These are phyloP conservation scores for Catharanthus roseus DNA, from an alignment of 257 asterid genomes.

Conservation along the genomic window DNA sequence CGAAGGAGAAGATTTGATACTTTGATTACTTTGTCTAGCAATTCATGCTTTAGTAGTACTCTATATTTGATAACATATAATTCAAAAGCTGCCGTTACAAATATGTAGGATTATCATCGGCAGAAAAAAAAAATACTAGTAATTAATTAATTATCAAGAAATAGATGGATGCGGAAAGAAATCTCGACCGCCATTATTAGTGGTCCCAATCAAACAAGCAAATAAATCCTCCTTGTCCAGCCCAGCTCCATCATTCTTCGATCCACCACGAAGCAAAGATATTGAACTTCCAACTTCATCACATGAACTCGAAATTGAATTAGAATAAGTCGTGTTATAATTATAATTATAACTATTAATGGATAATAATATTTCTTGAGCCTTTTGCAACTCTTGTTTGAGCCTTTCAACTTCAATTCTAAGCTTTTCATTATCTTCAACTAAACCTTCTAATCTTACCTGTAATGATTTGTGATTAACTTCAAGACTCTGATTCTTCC, in stretches of 20 bases:
- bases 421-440: conserved; percentile 38
- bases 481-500: conserved; percentile 58
- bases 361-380: conserved; percentile 25
- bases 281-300: conserved; percentile 46
- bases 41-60: neutral
- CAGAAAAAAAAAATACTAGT: too few relatives aligned
- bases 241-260: conserved; percentile 18
- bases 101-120: too few relatives aligned
- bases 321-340: conserved; percentile 16
- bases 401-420: conserved; percentile 43
- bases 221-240: conserved; percentile 46
- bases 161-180: conserved; percentile 25
- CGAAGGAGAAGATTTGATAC: too few relatives aligned
- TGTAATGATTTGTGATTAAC: conserved; percentile 39
- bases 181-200: conserved; percentile 30
- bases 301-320: conserved; percentile 37
- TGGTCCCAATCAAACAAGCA: conserved; percentile 32
- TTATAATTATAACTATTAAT: too few relatives aligned
- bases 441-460: conserved; percentile 29
- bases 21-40: too few relatives aligned
- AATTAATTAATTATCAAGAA: conserved; percentile 8
- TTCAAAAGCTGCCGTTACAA: neutral
- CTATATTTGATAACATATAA: too few relatives aligned
- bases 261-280: conserved; percentile 12
- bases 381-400: conserved; percentile 35